phyloP scores from a whole-genome alignment of 169 alveolate species.

The Amoebophrya sp. region DNA sequence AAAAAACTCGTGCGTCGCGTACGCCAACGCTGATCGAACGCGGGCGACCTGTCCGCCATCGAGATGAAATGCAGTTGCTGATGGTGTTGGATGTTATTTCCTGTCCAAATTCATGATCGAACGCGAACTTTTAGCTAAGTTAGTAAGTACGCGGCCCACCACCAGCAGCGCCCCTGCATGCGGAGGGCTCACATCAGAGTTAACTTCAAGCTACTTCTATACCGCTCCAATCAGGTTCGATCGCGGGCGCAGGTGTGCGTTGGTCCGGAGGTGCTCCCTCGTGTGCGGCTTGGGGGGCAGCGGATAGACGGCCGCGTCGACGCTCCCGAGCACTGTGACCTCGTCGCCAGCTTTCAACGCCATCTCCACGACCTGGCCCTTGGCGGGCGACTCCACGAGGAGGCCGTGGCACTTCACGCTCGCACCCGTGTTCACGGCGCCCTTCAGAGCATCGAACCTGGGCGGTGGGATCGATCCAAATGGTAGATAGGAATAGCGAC shows the following conservation, averaged over 20 bases:
- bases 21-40: slow-evolving; percentile 80
- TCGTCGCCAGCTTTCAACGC: slow-evolving; percentile 31
- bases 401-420: slow-evolving; percentile 59
- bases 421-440: slow-evolving; percentile 23
- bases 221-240: slow-evolving; percentile 85
- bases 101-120: background rate
- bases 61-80: background rate
- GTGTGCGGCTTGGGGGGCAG: slow-evolving; percentile 83
- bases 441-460: background rate
- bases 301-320: slow-evolving; percentile 83
- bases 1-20: slow-evolving; percentile 88
- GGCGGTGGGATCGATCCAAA: background rate
- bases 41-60: slow-evolving; percentile 41
- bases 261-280: slow-evolving; percentile 71
- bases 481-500: background rate
- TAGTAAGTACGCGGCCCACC: too few relatives aligned
- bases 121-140: background rate
- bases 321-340: slow-evolving; percentile 40
- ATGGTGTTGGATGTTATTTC: background rate
- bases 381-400: slow-evolving; percentile 80
- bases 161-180: too few relatives aligned
- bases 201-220: background rate
- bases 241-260: slow-evolving; percentile 94
- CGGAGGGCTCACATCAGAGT: background rate
- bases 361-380: slow-evolving; percentile 71